A percentile compares a stretch with the other conserved stretches of the same genome.
Conservation (phyloP, 148 eudicot genomes). For the Linanthus parryae region DNA sequence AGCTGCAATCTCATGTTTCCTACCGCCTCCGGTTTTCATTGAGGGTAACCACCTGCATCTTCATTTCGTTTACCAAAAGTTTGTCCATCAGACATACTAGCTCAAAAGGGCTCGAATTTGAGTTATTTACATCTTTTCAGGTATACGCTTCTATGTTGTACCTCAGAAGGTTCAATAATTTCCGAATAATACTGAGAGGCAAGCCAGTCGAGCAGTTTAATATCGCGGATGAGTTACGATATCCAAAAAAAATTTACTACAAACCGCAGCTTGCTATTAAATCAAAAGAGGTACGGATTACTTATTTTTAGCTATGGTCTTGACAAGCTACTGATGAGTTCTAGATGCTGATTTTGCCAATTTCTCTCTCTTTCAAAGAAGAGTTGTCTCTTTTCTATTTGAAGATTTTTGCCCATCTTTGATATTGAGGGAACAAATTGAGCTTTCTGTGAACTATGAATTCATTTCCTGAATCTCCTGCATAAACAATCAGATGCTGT, state of each 20-base stretch:
- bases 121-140: constrained; percentile 24
- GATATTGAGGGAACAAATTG: too few species aligned
- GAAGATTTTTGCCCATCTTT: too few species aligned
- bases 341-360: too few species aligned
- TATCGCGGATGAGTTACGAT: constrained; percentile 55
- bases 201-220: constrained; percentile 70
- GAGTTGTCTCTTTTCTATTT: too few species aligned
- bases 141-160: constrained; percentile 90
- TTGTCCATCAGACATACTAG: too few species aligned
- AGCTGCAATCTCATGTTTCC: constrained; percentile 78
- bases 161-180: constrained; percentile 70
- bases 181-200: constrained; percentile 77
- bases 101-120: background rate
- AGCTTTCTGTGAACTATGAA: too few species aligned
- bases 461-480: too few species aligned
- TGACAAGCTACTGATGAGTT: too few species aligned
- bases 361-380: too few species aligned
- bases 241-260: constrained; percentile 42
- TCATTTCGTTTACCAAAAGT: too few species aligned
- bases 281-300: constrained; percentile 62
- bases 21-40: constrained; percentile 80
- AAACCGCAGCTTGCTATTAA: constrained; percentile 54
- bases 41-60: constrained; percentile 42
- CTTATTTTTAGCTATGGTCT: too few species aligned
- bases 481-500: too few species aligned